phyloP scores from a whole-genome alignment of 2,329 filamentous ascomycete genomes.

The Penicillium sp. region DNA sequence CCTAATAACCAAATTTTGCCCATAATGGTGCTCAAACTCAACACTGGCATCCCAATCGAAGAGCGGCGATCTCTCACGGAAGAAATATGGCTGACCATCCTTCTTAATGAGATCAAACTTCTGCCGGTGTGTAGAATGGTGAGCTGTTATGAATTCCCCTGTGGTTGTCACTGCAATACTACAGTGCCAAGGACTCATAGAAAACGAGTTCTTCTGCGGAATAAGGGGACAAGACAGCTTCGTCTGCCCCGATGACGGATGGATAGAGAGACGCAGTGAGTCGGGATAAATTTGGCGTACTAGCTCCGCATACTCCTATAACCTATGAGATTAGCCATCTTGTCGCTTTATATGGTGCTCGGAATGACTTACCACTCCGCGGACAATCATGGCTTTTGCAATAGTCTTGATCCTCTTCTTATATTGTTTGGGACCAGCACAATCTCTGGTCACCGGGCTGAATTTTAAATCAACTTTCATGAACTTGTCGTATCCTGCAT shows the following conservation, averaged over 20 bases:
- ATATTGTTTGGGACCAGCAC: slow-evolving; percentile 7
- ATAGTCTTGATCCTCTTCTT: slow-evolving; percentile 10
- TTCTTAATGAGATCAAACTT: slow-evolving; percentile 4
- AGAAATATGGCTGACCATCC: slow-evolving; percentile 5
- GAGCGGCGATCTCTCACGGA: slow-evolving; percentile 9
- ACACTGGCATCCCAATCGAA: slow-evolving; percentile 2
- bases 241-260: slow-evolving; percentile 8
- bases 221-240: slow-evolving; percentile 10
- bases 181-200: slow-evolving; percentile 13
- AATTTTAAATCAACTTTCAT: slow-evolving; percentile 12
- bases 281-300: slow-evolving; percentile 11
- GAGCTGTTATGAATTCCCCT: slow-evolving; percentile 10
- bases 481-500: slow-evolving; percentile 10
- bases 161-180: slow-evolving; percentile 5
- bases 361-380: slow-evolving; percentile 1
- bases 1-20: background rate
- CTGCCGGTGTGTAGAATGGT: slow-evolving; percentile 4
- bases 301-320: slow-evolving; percentile 7
- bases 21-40: slow-evolving; percentile 6
- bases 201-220: slow-evolving; percentile 4
- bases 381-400: slow-evolving; percentile 9
- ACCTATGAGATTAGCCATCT: background rate
- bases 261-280: slow-evolving; percentile 10
- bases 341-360: background rate
- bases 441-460: slow-evolving; percentile 8